Base-by-base conservation (phyloP, 176 grass and related monocot species). In the Eragrostis nindensis region DNA sequence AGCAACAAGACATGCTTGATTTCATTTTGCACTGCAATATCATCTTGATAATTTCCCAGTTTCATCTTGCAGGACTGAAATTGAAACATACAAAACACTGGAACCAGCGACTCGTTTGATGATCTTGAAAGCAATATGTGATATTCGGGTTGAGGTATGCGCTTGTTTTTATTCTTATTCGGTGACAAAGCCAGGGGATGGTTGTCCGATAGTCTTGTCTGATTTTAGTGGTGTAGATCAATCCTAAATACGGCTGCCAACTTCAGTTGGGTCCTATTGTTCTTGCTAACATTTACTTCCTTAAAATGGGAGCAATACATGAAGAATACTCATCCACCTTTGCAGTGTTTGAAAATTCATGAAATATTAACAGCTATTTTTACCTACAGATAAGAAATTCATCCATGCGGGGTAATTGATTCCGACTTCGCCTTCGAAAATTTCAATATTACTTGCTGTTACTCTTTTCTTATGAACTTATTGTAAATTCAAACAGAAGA, bases 121-220 rank as follows among this genome's bases (percentile, higher is more conserved):
- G 69, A 94, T 97, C 68, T 89, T 97, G 85, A 97, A 97, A 88
- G 95, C 92, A 38, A 90, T 97, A 88, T 97, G 95, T 38, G 95
- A 97, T 84, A 94, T 94, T 63, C 95, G 95, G 25, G 92, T 85
- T 19, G 95, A 97, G 95, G 95, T 93, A 55, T 14, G 73, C 79
- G 56, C 45, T 73, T 67, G 17, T 59, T 78, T 77, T 78, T 49
- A 46, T 68, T 66, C 11, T 40, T 38, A 59, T 68, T 70, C 11
- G 21, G 68, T 14, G 1, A 10, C 48, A 63, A 72, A 45, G n/a
- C 25, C 11, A 16, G 64, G 50, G 15, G 53, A 86, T 52, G 50
- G 43, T 66, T 52, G 14, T 46, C 19, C 17, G 44, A 43, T 72
- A 43, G 8, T 68, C 1, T 62, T 60, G 29, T 52, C 46, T 11